Conservation (phyloP, 768 basidiomycete species). For the Rhizopogon roseolus region DNA sequence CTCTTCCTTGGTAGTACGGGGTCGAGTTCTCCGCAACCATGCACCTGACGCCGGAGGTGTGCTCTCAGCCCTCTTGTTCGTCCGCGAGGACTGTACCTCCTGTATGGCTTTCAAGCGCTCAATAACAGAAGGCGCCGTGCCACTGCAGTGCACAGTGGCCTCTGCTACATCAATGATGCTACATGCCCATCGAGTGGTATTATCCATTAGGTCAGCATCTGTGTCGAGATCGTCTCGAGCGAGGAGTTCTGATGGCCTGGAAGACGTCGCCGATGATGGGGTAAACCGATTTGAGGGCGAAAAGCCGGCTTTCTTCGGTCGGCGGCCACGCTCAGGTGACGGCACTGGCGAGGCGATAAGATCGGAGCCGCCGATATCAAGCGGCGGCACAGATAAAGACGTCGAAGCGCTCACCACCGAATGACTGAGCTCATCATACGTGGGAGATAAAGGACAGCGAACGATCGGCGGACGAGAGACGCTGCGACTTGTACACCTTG, state of each 20-base stretch:
- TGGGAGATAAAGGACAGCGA: conserved; percentile 18
- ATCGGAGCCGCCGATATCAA: conserved; percentile 23
- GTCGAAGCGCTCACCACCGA: conserved; percentile 13
- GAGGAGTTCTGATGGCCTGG: conserved; percentile 16
- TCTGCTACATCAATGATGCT: conserved; percentile 19
- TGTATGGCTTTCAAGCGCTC: conserved; percentile 20
- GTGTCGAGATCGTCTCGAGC: conserved; percentile 12
- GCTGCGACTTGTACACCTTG: conserved; percentile 35
- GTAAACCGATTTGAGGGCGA: conserved; percentile 11
- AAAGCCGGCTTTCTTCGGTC: conserved; percentile 14
- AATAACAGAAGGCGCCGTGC: conserved; percentile 11
- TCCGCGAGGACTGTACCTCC: not conserved
- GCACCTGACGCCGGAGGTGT: conserved; percentile 21
- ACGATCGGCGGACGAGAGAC: conserved; percentile 32
- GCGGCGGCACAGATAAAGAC: conserved; percentile 15
- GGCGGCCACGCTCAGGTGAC: conserved; percentile 24
- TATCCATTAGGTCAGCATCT: conserved; percentile 18
- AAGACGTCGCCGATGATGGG: conserved; percentile 20
- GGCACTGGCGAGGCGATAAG: conserved; percentile 14
- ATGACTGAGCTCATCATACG: conserved; percentile 20
- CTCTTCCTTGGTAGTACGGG: conserved; percentile 7
- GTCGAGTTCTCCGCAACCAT: conserved; percentile 15
- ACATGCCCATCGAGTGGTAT: conserved; percentile 25
- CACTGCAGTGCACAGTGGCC: conserved; percentile 9
- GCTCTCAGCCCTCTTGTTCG: conserved; percentile 22